Evolutionary conservation across 441 rosid genomes (phyloP), one percentile per base, ranked within the genome.

Genomic region (Croton laevigatus): DNA sequence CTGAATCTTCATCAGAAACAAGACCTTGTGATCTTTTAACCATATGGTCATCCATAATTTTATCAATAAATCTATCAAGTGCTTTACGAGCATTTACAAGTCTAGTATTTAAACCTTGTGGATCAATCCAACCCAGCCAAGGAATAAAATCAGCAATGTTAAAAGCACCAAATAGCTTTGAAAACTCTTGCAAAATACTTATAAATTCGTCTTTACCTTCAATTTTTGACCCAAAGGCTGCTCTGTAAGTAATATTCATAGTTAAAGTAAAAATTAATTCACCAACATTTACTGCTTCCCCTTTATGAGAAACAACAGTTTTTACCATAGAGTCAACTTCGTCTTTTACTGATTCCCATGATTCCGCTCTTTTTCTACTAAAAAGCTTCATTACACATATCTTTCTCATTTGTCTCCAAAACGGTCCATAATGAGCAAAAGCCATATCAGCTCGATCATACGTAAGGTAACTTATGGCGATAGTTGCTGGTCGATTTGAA

Each of bases 361-460:
- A 95, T 79, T 91, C 99, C 0, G 92, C 97, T 69, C 99, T 45
- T 78, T 87, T 92, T 14, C 99, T 90, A 74, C 99, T 95, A 73
- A 95, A 95, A 8, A 92, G 81, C 82, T 85, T 89, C 91, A 92
- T 86, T 59, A 91, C 98, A 57, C 96, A 88, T 0, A 95, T 84
- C 83, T 95, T 95, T 1, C 99, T 79, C 99, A 92, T 92, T 84
- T 92, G 98, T 51, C 99, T 79, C 99, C 99, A 92, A 63, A 91
- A 92, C 1, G 99, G 97, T 0, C 99, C 99, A 71, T 95, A 95
- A 74, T 91, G 88, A 14, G 98, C 94, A 13, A 95, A 95, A 38
- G 99, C 99, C 97, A 95, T 91, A 74, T 95, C 98, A 3, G 98
- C 94, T 7, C 97, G 84, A 66, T 88, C 83, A 38, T 95, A 95